Base-by-base conservation (phyloP, 2,329 filamentous ascomycete species). In the Colletotrichum australisinense region DNA sequence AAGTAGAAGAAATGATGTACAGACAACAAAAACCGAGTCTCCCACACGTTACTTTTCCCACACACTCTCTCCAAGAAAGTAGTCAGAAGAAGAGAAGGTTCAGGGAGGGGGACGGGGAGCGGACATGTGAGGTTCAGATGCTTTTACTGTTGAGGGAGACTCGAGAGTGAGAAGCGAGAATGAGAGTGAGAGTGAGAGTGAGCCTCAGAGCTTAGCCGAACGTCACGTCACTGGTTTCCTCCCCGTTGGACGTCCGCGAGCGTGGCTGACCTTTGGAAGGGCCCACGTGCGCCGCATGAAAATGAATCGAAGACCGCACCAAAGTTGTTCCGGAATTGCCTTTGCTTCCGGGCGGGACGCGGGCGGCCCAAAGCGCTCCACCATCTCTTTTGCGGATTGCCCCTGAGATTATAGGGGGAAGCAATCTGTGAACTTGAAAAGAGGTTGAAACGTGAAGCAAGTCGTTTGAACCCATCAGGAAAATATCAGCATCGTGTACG, bases 281-380 rank as follows among this genome's bases (percentile, higher is more conserved):
- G 46, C 24, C 68, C 60, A 70, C 60, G 53, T 72, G 64, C 52
- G 60, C 53, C 53, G 16, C 12, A 8, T 30, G 24, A 60, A 30
- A 57, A 30, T 67, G 52, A 49, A 49, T 49, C 42, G 46, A 58
- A 63, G 28, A 55, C 55, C 70, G 70, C 70, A 28, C 70, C 70
- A 68, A 73, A 55, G 59, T 73, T 73, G 58, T 69, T 73, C 70
- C 70, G 70, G 70, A 59, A 56, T 14, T 49, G 55, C 42, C 22
- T 22, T 49, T 38, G 52, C 35, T 28, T 53, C 60, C 16, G 70
- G 62, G 55, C 32, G 57, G 66, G 60, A 60, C 70, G 55, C 70
- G 42, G 59, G 55, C 46, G 46, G 70, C 49, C 70, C 67, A 65
- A 49, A 73, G 70, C 67, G 67, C 53, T 57, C 28, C 53, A 26